Evolutionary conservation across 1,139 yeast genomes (phyloP).

Genomic region (Pichia sp.): DNA sequence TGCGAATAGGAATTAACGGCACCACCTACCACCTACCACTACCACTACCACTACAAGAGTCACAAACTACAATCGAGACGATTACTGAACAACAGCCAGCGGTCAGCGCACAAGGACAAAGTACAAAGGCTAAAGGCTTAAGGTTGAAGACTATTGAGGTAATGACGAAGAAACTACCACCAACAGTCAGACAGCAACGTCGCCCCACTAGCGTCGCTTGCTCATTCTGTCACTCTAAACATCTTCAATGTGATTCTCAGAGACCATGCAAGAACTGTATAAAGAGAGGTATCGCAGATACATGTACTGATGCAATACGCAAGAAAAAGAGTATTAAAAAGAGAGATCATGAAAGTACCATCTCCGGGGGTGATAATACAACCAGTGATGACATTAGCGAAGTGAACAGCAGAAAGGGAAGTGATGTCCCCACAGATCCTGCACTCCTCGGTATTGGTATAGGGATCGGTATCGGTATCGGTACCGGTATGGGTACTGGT

Average conservation of each 20-base stretch:
- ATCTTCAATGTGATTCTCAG: conserved; percentile 52
- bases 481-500: too few species aligned
- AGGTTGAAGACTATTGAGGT: neutral
- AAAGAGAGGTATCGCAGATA: conserved; percentile 45
- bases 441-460: too few species aligned
- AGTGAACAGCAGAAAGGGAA: too few species aligned
- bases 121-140: neutral
- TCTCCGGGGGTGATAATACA: too few species aligned
- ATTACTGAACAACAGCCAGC: neutral
- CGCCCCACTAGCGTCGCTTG: conserved; percentile 66
- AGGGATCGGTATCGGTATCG: too few species aligned
- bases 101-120: neutral
- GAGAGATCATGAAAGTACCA: too few species aligned
- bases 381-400: too few species aligned
- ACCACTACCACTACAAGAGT: too few species aligned
- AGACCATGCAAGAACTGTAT: conserved; percentile 68
- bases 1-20: too few species aligned
- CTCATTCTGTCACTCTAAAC: conserved; percentile 62
- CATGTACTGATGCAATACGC: conserved; percentile 54
- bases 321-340: conserved; percentile 36
- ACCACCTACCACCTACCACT: too few species aligned
- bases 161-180: conserved; percentile 54
- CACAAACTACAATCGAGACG: neutral
- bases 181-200: conserved; percentile 44
- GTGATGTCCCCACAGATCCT: too few species aligned